Evolutionary conservation across 2,329 filamentous ascomycete genomes (phyloP).

Genomic region (Leptographium wingfieldii): DNA sequence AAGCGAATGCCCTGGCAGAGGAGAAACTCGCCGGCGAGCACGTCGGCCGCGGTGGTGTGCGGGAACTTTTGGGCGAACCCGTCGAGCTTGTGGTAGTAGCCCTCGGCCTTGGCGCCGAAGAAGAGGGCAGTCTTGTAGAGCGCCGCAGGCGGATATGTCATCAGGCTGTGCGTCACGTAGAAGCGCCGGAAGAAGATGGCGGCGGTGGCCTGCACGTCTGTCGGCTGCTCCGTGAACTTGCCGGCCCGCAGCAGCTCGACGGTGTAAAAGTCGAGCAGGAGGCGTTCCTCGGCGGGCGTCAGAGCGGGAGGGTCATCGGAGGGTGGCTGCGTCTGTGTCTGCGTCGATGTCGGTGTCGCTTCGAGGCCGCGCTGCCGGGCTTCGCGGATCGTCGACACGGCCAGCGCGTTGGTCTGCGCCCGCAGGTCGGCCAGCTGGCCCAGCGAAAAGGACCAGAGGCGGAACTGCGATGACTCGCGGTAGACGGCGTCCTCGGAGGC

Average conservation of each 20-base stretch:
- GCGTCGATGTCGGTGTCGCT: constrained; percentile 10
- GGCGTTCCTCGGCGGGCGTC: constrained; percentile 69
- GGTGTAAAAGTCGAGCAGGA: constrained; percentile 67
- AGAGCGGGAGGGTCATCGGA: constrained; percentile 45
- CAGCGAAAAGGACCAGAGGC: constrained; percentile 83
- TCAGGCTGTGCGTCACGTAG: constrained; percentile 88
- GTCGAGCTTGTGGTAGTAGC: constrained; percentile 43
- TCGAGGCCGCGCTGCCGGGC: not conserved
- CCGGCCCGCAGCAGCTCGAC: constrained; percentile 45
- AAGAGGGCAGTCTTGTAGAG: constrained; percentile 86
- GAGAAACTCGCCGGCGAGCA: constrained; percentile 84
- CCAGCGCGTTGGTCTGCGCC: constrained; percentile 65
- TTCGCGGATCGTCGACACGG: constrained; percentile 47
- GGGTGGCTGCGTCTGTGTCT: constrained; percentile 16
- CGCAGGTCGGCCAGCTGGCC: constrained; percentile 59
- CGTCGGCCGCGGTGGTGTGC: constrained; percentile 62
- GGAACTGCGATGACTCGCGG: constrained; percentile 77
- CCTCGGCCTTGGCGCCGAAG: constrained; percentile 87
- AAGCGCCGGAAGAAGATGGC: constrained; percentile 87
- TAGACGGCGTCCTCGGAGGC: constrained; percentile 83
- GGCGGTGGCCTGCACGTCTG: constrained; percentile 55
- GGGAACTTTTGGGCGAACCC: constrained; percentile 56
- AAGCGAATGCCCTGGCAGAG: constrained; percentile 87
- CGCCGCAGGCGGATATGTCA: constrained; percentile 88
- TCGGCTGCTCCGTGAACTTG: constrained; percentile 37